These are phyloP conservation scores for Nothopassalora personata DNA, from an alignment of 2,329 filamentous ascomycete genomes.

Conservation along the genomic window DNA sequence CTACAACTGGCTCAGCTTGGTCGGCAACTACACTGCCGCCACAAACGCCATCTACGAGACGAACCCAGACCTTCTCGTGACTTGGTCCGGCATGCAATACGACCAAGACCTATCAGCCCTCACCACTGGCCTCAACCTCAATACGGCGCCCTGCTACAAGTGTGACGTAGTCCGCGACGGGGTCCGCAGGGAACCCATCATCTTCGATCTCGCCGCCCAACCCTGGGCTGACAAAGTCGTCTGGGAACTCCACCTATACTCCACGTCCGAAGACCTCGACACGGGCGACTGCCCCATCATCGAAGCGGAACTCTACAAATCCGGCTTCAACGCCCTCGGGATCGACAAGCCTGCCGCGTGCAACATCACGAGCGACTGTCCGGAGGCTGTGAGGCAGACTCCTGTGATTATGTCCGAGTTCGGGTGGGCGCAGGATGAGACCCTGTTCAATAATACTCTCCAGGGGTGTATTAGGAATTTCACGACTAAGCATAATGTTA, in stretches of 20 bases:
- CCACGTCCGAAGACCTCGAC: constrained; percentile 31
- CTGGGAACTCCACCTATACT: constrained; percentile 45
- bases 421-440: constrained; percentile 34
- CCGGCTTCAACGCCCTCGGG: constrained; percentile 46
- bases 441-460: constrained; percentile 42
- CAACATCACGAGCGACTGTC: constrained; percentile 33
- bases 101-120: constrained; percentile 26
- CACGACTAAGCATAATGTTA: constrained; percentile 42
- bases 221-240: constrained; percentile 47
- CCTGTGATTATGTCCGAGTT: constrained; percentile 38
- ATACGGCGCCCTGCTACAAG: constrained; percentile 37
- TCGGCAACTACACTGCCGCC: constrained; percentile 23
- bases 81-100: constrained; percentile 24
- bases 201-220: constrained; percentile 44
- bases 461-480: constrained; percentile 45
- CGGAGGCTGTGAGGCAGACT: constrained; percentile 32
- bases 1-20: constrained; percentile 24
- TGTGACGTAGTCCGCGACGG: constrained; percentile 41
- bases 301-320: constrained; percentile 46
- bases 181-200: constrained; percentile 39
- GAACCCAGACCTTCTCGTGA: constrained; percentile 23
- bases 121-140: constrained; percentile 33
- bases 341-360: constrained; percentile 34
- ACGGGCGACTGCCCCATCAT: constrained; percentile 46
- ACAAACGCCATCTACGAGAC: constrained; percentile 23